Evolutionary conservation across 73 alveolate genomes (phyloP).

Genomic region (Paramecium tetraurelia): DNA sequence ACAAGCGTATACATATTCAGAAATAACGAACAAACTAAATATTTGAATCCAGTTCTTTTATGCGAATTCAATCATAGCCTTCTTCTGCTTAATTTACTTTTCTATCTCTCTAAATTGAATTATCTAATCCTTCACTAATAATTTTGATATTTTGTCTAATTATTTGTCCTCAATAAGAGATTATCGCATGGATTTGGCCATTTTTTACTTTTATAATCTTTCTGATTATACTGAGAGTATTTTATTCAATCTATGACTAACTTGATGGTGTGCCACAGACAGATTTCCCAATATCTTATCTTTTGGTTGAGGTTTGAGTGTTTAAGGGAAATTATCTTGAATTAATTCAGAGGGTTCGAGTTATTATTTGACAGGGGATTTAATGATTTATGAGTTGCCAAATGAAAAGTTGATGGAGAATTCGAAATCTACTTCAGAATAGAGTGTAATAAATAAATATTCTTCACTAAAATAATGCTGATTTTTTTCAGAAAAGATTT

Average conservation of each 20-base stretch:
- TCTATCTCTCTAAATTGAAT: neutral
- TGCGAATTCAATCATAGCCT: neutral
- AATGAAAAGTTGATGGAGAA: neutral
- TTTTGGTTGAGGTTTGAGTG: neutral
- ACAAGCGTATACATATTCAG: neutral
- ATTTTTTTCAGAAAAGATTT: neutral
- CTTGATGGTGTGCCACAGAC: neutral
- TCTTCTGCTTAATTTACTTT: neutral
- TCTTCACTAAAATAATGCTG: slow-evolving; percentile 4
- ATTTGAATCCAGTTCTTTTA: neutral
- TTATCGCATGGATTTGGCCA: neutral
- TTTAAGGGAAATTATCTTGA: neutral
- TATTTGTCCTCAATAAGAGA: neutral
- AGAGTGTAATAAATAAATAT: neutral
- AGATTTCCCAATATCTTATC: neutral
- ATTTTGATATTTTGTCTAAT: neutral
- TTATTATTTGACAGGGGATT: neutral
- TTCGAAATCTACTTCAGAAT: slow-evolving; percentile 14
- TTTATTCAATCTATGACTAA: neutral
- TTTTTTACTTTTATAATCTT: neutral
- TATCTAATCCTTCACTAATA: neutral
- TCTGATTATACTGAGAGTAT: neutral
- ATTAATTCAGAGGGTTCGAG: neutral
- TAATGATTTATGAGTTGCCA: neutral
- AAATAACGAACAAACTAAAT: neutral